Base-by-base conservation (phyloP, 345 rosid genomes). In the Raphanus raphanistrum region DNA sequence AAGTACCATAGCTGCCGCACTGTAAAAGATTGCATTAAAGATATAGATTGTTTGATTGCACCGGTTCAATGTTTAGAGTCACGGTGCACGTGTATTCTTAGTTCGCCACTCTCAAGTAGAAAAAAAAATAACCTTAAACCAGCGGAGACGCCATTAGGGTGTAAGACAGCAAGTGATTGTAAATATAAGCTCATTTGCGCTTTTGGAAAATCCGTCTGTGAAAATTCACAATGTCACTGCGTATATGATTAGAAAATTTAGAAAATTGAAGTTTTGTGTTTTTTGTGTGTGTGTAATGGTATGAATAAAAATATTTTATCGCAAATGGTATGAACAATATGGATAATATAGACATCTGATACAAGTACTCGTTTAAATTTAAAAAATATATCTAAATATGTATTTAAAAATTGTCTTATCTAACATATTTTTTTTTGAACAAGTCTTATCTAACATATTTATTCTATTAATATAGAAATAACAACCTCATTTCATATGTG, bases 81-180 rank as follows among this genome's bases (percentile, higher is more conserved):
- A 1, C 6, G 2, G 5, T 77, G 80, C 41, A 43, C 43, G 33
- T 64, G 80, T 71, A 15, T 9, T 1, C 60, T 15, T 4, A 1
- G 8, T 63, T 16, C 50, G 36, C 10, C 32, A 70, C n/a, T 0
- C 21, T 55, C 38, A 71, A 72, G 17, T 36, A 71, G 66, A 41
- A 77, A 71, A 43, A 29, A 7, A 2, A 52, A 55, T 41, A 63
- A 71, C 64, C 7, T 66, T 5, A 41, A 71, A 70, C 70, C 70
- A 69, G 10, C 2, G 0, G 81, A 77, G 66, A 55, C 29, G 6
- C 38, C 66, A 54, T 29, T 64, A 38, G 17, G 1, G 1, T 78
- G 68, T 54, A 71, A 65, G 62, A 78, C 52, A 58, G 29, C 41
- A 71, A 65, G 54, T 31, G 76, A 78, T 32, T 71, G 72, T 58